Conservation (phyloP, 2,329 filamentous ascomycete genomes). For the Penicillium sp. region DNA sequence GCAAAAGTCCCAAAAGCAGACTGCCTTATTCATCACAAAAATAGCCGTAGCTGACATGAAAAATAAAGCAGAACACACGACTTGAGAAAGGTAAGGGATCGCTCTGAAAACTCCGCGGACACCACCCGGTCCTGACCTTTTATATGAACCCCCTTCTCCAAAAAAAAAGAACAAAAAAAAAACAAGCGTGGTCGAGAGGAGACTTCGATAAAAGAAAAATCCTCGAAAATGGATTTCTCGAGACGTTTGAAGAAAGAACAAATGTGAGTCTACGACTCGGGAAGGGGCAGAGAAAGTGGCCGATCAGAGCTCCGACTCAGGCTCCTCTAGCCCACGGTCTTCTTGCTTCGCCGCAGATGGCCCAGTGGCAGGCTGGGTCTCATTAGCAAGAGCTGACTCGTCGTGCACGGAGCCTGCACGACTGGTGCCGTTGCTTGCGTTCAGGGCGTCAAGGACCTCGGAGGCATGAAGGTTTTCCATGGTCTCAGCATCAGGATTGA, state of each 20-base stretch:
- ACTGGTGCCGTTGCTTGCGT: conserved; percentile 39
- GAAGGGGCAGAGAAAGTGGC: not conserved
- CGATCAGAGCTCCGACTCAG: conserved; percentile 9
- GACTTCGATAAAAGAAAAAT: conserved; percentile 7
- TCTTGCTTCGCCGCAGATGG: not conserved
- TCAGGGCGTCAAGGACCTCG: conserved; percentile 46
- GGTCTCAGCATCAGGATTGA: conserved; percentile 32
- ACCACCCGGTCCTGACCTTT: conserved; percentile 20
- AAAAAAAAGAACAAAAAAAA: conserved; percentile 7
- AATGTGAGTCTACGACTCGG: not conserved
- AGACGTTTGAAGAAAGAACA: conserved; percentile 2
- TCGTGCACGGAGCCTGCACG: conserved; percentile 30
- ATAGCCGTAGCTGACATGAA: conserved; percentile 17
- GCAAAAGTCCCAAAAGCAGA: conserved; percentile 13
- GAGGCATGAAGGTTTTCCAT: conserved; percentile 49
- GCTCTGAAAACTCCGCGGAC: conserved; percentile 18
- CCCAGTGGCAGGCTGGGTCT: conserved; percentile 6
- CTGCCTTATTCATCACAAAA: conserved; percentile 21
- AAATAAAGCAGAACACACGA: conserved; percentile 11
- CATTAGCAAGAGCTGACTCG: conserved; percentile 22
- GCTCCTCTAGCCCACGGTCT: conserved; percentile 1
- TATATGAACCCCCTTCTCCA: conserved; percentile 14
- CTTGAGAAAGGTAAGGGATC: conserved; percentile 11
- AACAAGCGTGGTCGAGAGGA: conserved; percentile 10
- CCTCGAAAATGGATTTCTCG: not conserved